phyloP scores from a whole-genome alignment of 2,329 filamentous ascomycete species.

The Byssochlamys sp. region DNA sequence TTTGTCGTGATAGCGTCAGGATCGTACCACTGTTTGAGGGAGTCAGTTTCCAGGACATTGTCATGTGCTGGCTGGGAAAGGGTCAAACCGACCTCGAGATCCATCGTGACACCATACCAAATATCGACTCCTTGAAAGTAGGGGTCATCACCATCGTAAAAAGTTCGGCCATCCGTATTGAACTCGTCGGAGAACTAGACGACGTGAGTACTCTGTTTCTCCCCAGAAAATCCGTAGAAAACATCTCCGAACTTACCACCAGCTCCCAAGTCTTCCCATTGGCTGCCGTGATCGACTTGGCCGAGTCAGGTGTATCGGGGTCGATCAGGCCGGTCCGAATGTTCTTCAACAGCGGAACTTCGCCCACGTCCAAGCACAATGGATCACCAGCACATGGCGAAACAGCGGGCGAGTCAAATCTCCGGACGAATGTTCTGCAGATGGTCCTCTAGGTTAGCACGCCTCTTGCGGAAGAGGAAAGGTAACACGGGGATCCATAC shows the following conservation, averaged over 20 bases:
- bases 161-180: conserved; percentile 56
- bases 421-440: conserved; percentile 49
- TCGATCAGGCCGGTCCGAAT: conserved; percentile 54
- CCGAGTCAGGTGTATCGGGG: conserved; percentile 54
- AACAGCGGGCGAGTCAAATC: conserved; percentile 23
- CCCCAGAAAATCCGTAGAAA: background rate
- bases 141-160: conserved; percentile 61
- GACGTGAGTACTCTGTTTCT: background rate
- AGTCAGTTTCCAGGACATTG: conserved; percentile 1
- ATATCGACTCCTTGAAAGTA: conserved; percentile 59
- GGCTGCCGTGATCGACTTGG: conserved; percentile 45
- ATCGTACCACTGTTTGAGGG: conserved; percentile 53
- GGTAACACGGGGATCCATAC: conserved; percentile 38
- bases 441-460: conserved; percentile 3
- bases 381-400: conserved; percentile 30
- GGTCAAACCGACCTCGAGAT: conserved; percentile 46
- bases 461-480: background rate
- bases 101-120: conserved; percentile 63
- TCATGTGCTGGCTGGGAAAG: too few species aligned
- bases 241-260: conserved; percentile 39
- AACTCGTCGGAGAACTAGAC: conserved; percentile 62
- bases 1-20: conserved; percentile 56
- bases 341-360: conserved; percentile 49
- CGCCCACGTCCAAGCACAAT: conserved; percentile 43
- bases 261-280: conserved; percentile 55